These are phyloP conservation scores for Penicillium tannophilum DNA, from an alignment of 495 filamentous ascomycete genomes.

Conservation along the genomic window DNA sequence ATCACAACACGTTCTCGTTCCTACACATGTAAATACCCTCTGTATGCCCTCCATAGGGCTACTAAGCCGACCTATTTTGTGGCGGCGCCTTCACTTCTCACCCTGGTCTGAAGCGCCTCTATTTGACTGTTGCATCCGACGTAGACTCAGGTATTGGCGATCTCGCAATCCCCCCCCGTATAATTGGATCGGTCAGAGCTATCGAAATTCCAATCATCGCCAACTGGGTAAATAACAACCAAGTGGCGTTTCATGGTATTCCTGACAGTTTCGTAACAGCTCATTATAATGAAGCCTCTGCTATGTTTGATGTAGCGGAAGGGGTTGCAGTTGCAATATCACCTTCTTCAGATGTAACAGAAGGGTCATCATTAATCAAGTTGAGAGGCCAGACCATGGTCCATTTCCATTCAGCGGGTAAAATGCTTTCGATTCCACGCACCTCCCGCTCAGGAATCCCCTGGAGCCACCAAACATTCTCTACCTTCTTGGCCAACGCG, in stretches of 20 bases:
- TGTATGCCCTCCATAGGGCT: neutral
- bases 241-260: neutral
- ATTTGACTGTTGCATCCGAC: neutral
- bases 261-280: neutral
- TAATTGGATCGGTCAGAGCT: neutral
- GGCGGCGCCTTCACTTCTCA: neutral
- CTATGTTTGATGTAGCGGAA: neutral
- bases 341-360: neutral
- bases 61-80: neutral
- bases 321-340: neutral
- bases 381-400: slow-evolving; percentile 41
- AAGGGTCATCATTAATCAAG: slow-evolving; percentile 7
- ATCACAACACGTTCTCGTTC: neutral
- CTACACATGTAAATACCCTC: neutral
- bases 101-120: neutral
- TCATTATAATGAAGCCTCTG: neutral
- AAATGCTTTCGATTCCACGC: slow-evolving; percentile 34
- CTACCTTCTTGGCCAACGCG: slow-evolving; percentile 29
- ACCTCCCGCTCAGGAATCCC: slow-evolving; percentile 43
- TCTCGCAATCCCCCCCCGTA: neutral
- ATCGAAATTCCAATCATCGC: neutral
- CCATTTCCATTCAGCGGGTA: slow-evolving; percentile 39
- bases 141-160: neutral
- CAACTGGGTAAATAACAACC: neutral
- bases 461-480: slow-evolving; percentile 44